These are phyloP conservation scores for Mollisiaceae sp. DNA, from an alignment of 2,329 filamentous ascomycete genomes.

Conservation along the genomic window DNA sequence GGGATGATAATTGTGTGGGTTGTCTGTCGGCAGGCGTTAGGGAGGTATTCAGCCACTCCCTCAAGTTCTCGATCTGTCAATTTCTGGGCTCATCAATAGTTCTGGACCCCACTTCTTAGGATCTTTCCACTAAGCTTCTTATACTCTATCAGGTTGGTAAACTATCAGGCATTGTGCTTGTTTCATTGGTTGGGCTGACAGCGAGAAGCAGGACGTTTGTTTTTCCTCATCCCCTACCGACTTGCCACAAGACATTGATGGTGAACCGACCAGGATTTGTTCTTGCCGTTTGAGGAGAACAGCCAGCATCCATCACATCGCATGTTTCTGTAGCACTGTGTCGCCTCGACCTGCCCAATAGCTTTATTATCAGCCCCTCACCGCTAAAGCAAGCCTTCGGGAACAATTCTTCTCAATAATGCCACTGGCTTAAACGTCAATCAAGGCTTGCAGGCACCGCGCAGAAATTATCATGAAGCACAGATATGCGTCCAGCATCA, in stretches of 20 bases:
- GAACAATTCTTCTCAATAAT: neutral
- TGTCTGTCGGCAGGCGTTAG: constrained; percentile 7
- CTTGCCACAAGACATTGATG: constrained; percentile 1
- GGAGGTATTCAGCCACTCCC: constrained; percentile 3
- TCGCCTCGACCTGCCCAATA: constrained; percentile 14
- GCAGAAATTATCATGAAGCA: neutral
- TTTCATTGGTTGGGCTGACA: neutral
- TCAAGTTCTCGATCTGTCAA: constrained; percentile 7
- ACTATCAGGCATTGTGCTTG: neutral
- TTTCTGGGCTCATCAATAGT: neutral
- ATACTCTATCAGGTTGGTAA: neutral
- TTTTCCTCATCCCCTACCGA: neutral
- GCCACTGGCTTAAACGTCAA: constrained; percentile 9
- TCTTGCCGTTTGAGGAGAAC: neutral
- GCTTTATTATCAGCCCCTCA: constrained; percentile 12
- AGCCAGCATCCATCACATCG: constrained; percentile 18
- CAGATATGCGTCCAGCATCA: neutral
- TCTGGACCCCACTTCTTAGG: neutral
- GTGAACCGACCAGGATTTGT: constrained; percentile 2
- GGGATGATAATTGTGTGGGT: constrained; percentile 3
- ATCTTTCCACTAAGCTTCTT: neutral
- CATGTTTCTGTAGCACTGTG: constrained; percentile 13
- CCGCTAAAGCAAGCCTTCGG: constrained; percentile 24
- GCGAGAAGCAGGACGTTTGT: neutral
- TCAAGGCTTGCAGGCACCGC: neutral